Percentiles rank a stretch among this genome's conserved stretches.
phyloP scores from a whole-genome alignment of 352 stramenopile genomes.

The Phytophthora hybrid region DNA sequence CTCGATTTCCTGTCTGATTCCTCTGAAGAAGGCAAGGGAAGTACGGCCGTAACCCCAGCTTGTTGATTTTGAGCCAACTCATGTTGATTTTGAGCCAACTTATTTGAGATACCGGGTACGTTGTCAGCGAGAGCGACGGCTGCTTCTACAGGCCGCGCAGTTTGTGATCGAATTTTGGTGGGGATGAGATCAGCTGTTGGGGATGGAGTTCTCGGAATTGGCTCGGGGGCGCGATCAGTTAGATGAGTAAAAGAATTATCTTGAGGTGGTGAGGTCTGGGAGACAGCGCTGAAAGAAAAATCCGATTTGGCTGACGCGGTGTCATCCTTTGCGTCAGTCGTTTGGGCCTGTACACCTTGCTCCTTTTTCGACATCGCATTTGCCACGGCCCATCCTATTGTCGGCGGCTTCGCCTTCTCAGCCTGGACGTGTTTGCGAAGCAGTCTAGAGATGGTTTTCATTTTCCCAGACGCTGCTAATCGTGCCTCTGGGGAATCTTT shows the following conservation, averaged over 20 bases:
- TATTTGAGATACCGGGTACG: constrained; percentile 1
- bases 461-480: constrained; percentile 35
- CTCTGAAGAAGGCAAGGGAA: neutral
- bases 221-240: neutral
- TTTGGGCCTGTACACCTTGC: neutral
- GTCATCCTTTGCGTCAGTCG: neutral
- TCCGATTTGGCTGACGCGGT: constrained; percentile 2
- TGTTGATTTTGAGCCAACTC: constrained; percentile 10
- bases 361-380: constrained; percentile 27
- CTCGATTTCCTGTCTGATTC: constrained; percentile 21
- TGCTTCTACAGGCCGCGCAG: neutral
- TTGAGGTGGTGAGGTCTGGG: constrained; percentile 2
- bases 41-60: neutral
- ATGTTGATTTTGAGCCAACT: constrained; percentile 13
- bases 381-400: constrained; percentile 21
- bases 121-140: neutral
- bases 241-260: neutral
- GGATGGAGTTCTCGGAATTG: neutral
- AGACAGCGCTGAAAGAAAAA: neutral
- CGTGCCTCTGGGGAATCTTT: constrained; percentile 18
- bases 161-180: neutral
- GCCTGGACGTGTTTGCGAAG: constrained; percentile 58
- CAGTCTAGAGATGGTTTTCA: constrained; percentile 54
- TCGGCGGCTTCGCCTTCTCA: constrained; percentile 48
- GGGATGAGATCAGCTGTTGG: neutral